Conservation (phyloP, 345 rosid genomes). For the Linum trigynum region DNA sequence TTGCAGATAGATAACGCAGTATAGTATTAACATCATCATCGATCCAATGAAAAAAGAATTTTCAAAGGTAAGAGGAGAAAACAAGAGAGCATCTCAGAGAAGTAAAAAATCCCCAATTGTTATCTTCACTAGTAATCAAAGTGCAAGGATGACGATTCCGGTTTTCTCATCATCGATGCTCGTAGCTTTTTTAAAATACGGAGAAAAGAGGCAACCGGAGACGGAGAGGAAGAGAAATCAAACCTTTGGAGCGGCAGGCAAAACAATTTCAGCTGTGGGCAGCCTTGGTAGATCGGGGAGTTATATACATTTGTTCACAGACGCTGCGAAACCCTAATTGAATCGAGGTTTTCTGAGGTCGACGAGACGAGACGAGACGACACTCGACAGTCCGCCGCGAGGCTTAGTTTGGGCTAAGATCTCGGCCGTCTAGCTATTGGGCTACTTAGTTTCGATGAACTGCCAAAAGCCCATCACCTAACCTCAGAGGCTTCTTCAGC, state of each 20-base stretch:
- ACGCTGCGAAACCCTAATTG: background rate
- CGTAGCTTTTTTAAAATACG: background rate
- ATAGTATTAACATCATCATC: background rate
- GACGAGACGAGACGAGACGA: too few relatives aligned
- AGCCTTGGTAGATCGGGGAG: background rate
- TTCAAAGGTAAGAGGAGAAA: too few relatives aligned
- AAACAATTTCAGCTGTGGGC: background rate
- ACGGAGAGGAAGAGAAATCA: too few relatives aligned
- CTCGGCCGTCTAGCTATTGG: background rate
- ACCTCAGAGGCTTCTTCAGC: too few relatives aligned
- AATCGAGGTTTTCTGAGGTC: background rate
- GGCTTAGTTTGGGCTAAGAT: background rate
- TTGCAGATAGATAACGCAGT: constrained; percentile 1
- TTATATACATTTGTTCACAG: background rate
- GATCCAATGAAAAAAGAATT: background rate
- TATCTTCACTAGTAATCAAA: background rate
- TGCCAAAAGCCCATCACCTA: too few relatives aligned
- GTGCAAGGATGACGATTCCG: background rate
- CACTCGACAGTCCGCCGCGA: too few relatives aligned
- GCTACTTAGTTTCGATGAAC: too few relatives aligned
- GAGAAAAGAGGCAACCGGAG: too few relatives aligned
- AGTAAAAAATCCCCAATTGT: background rate
- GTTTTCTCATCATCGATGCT: background rate
- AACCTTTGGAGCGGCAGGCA: background rate
- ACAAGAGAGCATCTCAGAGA: background rate